These are phyloP conservation scores for Emmonsia crescens DNA, from an alignment of 2,329 filamentous ascomycete species.

Conservation along the genomic window DNA sequence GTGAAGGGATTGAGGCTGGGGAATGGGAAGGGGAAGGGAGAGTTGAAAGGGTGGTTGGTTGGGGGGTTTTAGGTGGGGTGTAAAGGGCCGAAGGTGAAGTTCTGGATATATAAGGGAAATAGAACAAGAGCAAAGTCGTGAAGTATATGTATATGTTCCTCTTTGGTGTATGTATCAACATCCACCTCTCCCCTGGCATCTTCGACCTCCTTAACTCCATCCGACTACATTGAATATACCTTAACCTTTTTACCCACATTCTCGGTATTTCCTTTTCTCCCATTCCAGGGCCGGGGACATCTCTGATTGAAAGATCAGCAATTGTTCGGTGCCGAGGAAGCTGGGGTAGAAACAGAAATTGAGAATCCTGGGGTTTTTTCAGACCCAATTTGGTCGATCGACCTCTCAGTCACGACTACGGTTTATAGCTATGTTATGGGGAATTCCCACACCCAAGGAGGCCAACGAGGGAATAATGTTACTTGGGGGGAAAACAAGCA, in stretches of 20 bases:
- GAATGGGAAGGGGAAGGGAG: no score
- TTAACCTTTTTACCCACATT: background rate
- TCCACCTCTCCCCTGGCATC: conserved; percentile 6
- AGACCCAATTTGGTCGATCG: background rate
- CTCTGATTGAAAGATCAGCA: background rate
- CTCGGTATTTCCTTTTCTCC: conserved; percentile 1
- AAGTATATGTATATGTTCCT: no score
- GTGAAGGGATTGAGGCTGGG: no score
- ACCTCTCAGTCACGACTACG: no score
- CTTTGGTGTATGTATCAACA: conserved; percentile 8
- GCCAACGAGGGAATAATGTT: background rate
- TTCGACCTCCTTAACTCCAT: conserved; percentile 2
- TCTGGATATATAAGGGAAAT: no score
- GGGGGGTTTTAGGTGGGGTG: no score
- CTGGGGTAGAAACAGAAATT: background rate
- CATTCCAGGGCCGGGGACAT: background rate
- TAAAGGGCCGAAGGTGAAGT: no score
- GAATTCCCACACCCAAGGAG: background rate
- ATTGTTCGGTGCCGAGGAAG: background rate
- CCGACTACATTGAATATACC: background rate
- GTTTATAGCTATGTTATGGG: background rate
- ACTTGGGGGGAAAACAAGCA: background rate
- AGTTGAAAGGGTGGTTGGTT: no score
- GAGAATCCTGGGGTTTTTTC: background rate
- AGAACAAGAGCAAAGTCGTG: no score